These are phyloP conservation scores for Brassica carinata DNA, from an alignment of 345 rosid genomes.

Conservation along the genomic window DNA sequence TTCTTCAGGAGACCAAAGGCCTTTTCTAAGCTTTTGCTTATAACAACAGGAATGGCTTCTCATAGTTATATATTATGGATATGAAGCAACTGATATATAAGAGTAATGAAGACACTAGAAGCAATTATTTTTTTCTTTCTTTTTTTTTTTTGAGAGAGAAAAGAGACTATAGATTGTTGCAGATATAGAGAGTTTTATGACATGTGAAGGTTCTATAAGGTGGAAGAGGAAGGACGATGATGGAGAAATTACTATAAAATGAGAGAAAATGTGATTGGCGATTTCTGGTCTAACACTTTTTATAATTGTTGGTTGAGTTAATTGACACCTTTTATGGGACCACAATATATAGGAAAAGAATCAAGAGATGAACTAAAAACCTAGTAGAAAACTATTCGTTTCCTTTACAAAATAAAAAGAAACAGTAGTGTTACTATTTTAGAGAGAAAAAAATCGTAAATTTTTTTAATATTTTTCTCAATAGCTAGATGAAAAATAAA, in stretches of 20 bases:
- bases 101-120: constrained; percentile 12
- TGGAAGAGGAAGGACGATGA: constrained; percentile 20
- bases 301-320: constrained; percentile 36
- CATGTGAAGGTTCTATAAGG: constrained; percentile 28
- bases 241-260: constrained; percentile 21
- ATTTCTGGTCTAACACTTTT: constrained; percentile 32
- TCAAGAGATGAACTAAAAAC: constrained; percentile 21
- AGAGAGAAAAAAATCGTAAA: constrained; percentile 1
- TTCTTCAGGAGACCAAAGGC: constrained; percentile 93
- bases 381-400: constrained; percentile 10
- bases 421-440: constrained; percentile 3
- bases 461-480: not conserved
- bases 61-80: constrained; percentile 42
- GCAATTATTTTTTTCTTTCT: not conserved
- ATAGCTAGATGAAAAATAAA: not conserved
- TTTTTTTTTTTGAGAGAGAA: not conserved
- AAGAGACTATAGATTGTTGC: constrained; percentile 8
- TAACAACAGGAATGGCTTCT: constrained; percentile 74
- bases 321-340: constrained; percentile 36
- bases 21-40: constrained; percentile 79
- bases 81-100: not conserved
- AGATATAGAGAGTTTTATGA: constrained; percentile 18
- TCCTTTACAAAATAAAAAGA: not conserved
- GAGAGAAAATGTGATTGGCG: constrained; percentile 35
- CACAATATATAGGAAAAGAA: constrained; percentile 17